Evolutionary conservation across 169 alveolate species (phyloP), one percentile per base, ranked within the genome.

Genomic region (Plasmodium gallinaceum): DNA sequence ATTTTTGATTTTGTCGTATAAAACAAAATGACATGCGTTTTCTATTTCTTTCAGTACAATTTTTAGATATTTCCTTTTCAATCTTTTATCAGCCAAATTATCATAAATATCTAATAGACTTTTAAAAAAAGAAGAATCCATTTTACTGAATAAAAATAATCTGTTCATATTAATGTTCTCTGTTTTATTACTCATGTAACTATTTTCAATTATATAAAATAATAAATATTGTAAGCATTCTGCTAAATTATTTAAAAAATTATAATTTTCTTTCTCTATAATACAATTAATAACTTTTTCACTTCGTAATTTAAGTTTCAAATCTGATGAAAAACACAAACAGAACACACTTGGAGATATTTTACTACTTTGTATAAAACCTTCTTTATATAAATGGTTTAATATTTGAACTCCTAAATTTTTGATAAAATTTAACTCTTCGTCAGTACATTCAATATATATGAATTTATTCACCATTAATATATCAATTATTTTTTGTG

Each of bases 171-270:
- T 20, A 54, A 60, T 20, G 16, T 14, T 18, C 6, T 24, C 22
- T 9, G 32, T 57, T 8, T 42, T 32, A 0, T 78, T 43, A 60
- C 8, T 43, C 74, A 86, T 61, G 37, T 70, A 86, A 62, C 58
- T 32, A 70, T 86, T 86, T 66, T 86, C 92, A 60, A 86, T 86
- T 10, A 86, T 45, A 57, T 86, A 86, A 57, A 86, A 86, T 52
- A 86, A 66, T 20, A 86, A 12, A 14, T 72, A 43, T 18, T 86
- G 92, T 16, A 86, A 64, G 37, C 92, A 86, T 73, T 86, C 92
- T 14, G 88, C 57, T 66, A 86, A 32, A 45, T 52, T 71, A 24
- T 86, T 86, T 18, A 86, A 32, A 45, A 86, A 71, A 14, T 86
- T 86, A 52, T 22, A 72, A 71, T 73, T 86, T 46, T 72, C 92